Conservation (phyloP, 148 eudicot genomes). For the Silene latifolia region DNA sequence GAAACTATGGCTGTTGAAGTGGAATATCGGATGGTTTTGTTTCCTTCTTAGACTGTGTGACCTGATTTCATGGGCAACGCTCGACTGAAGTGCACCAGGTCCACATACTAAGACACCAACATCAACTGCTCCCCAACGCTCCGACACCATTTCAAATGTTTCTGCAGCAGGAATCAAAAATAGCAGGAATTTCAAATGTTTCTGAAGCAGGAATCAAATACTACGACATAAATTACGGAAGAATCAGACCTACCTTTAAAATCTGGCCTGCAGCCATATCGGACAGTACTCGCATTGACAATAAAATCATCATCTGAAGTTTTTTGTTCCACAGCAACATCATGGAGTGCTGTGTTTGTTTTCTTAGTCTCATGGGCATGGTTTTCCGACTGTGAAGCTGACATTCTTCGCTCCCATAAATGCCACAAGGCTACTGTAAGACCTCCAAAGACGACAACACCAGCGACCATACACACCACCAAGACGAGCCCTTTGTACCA, state of each 20-base stretch:
- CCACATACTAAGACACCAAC: conserved; percentile 90
- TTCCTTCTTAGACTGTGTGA: conserved; percentile 48
- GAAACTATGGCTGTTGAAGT: conserved; percentile 85
- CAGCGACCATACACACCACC: conserved; percentile 60
- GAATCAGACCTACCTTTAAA: conserved; percentile 48
- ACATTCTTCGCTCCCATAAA: conserved; percentile 53
- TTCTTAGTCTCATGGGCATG: conserved; percentile 11
- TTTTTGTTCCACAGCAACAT: conserved; percentile 23
- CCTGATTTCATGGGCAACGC: conserved; percentile 77
- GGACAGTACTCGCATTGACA: conserved; percentile 30
- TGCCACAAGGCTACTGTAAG: conserved; percentile 61
- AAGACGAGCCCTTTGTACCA: conserved; percentile 93
- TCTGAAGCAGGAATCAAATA: conserved; percentile 39
- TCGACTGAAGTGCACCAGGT: conserved; percentile 61
- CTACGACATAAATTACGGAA: neutral
- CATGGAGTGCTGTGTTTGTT: conserved; percentile 17
- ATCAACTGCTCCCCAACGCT: conserved; percentile 63
- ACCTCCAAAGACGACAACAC: conserved; percentile 74
- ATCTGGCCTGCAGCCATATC: conserved; percentile 71
- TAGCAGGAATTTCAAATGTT: conserved; percentile 54
- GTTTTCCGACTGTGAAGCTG: conserved; percentile 24
- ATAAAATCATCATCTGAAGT: conserved; percentile 24
- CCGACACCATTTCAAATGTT: conserved; percentile 46
- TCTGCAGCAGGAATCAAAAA: conserved; percentile 45
- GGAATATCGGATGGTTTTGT: conserved; percentile 55